Percentiles rank a stretch among this genome's conserved stretches.
phyloP scores from a whole-genome alignment of 2,329 filamentous ascomycete species.

The Zymoseptoria pseudotritici region DNA sequence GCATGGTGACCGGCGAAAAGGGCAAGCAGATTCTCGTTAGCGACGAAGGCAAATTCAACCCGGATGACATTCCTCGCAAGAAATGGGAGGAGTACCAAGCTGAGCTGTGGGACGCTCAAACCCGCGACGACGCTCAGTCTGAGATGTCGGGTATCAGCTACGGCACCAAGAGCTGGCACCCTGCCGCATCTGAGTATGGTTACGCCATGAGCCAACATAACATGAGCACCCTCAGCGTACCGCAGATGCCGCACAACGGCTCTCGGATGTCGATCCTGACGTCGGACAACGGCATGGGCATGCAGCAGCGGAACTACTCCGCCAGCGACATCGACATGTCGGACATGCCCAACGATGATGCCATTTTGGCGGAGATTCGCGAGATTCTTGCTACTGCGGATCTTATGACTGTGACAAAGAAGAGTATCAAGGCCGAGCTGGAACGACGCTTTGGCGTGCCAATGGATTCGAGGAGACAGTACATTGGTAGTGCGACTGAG shows the following conservation, averaged over 20 bases:
- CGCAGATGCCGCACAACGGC: slow-evolving; percentile 34
- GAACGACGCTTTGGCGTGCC: slow-evolving; percentile 83
- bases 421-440: slow-evolving; percentile 89
- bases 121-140: slow-evolving; percentile 72
- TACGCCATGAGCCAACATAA: slow-evolving; percentile 45
- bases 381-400: slow-evolving; percentile 88
- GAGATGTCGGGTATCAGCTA: slow-evolving; percentile 93
- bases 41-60: slow-evolving; percentile 97
- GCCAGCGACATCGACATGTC: slow-evolving; percentile 61
- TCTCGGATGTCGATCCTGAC: slow-evolving; percentile 73
- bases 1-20: slow-evolving; percentile 89
- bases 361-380: slow-evolving; percentile 83
- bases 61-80: slow-evolving; percentile 85
- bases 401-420: slow-evolving; percentile 97
- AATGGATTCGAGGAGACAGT: slow-evolving; percentile 80
- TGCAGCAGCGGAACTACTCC: slow-evolving; percentile 17
- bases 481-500: slow-evolving; percentile 55
- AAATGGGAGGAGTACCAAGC: slow-evolving; percentile 99
- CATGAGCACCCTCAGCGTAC: slow-evolving; percentile 53
- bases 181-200: slow-evolving; percentile 57
- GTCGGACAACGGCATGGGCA: slow-evolving; percentile 47
- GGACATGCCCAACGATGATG: slow-evolving; percentile 74
- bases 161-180: slow-evolving; percentile 69
- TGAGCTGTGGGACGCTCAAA: slow-evolving; percentile 94
- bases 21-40: slow-evolving; percentile 88